A percentile compares a stretch with the other conserved stretches of the same genome.
Conservation (phyloP, 805 yeast species). For the Lipomyces yamanashiensis region DNA sequence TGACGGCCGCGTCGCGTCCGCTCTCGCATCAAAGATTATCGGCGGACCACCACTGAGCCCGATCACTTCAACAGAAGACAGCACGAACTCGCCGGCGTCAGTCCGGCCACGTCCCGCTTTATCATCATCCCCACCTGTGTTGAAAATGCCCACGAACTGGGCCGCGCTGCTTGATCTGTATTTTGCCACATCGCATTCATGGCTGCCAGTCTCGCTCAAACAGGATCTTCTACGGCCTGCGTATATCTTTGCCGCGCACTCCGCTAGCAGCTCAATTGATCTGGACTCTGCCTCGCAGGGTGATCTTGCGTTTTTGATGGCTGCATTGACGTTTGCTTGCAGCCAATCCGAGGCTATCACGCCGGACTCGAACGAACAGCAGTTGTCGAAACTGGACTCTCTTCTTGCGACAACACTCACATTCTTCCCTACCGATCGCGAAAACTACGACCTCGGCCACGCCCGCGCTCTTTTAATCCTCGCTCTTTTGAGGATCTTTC, state of each 20-base stretch:
- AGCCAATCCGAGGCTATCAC: not conserved
- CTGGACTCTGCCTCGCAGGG: not conserved
- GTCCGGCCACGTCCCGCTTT: not conserved
- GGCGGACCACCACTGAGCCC: slow-evolving; percentile 1
- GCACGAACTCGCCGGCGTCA: not conserved
- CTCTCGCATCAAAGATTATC: not conserved
- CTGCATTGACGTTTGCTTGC: not conserved
- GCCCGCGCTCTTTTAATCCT: not conserved
- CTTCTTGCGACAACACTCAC: not conserved
- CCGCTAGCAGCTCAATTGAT: not conserved
- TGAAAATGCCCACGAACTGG: not conserved
- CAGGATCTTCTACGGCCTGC: not conserved
- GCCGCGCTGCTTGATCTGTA: not conserved
- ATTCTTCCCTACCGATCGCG: not conserved
- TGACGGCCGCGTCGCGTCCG: not conserved
- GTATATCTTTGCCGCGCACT: not conserved
- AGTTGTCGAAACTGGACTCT: not conserved
- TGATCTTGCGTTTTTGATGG: not conserved
- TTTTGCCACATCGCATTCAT: not conserved
- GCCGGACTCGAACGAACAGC: not conserved
- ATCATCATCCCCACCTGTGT: not conserved
- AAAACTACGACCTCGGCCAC: not conserved
- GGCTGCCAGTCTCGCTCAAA: not conserved
- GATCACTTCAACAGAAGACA: not conserved
- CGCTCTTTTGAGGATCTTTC: not conserved